Base-by-base conservation (phyloP, 345 rosid genomes). In the Sisymbrium irio region DNA sequence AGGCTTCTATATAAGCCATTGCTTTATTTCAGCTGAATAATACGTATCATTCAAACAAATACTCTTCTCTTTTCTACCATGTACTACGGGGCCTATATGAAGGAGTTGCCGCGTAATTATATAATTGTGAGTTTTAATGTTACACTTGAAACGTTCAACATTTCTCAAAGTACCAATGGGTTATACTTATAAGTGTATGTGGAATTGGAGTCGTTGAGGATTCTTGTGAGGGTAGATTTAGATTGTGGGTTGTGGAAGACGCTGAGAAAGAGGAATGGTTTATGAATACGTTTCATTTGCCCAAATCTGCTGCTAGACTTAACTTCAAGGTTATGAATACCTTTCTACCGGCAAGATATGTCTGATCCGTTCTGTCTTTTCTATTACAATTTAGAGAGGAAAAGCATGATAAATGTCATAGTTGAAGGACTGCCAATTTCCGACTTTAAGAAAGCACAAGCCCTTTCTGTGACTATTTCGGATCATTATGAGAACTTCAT, bases 141-240 rank as follows among this genome's bases (percentile, higher is more conserved):
- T 13, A 69, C 55, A 44, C 9, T 30, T 18, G 73, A 69, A 56
- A 69, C 30, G 19, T 56, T 42, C 32, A 30, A 55, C 3, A 30
- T 2, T 55, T 55, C n/a, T 22, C 25, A 22, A 22, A 22, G 19
- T 55, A 28, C 39, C 60, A 33, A 7, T n/a, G 20, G 60, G 39
- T 55, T 55, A 55, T 55, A 0, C n/a, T n/a, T n/a, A n/a, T 18
- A 22, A 27, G 25, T 22, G 1, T 22, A 22, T 22, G 25, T 22
- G 25, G 25, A 69, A 14, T 69, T 19, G 56, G 65, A 19, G 73
- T 69, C 46, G 57, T 44, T 22, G 73, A 69, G 65, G 14, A 57
- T 19, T 65, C 65, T 58, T 17, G 36, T 5, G 2, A 57, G 0
- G 45, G 65, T 69, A 57, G 22, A 3, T 69, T 69, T 22, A 14